Conservation (phyloP, 768 basidiomycete species). For the Boletus rubropictus region DNA sequence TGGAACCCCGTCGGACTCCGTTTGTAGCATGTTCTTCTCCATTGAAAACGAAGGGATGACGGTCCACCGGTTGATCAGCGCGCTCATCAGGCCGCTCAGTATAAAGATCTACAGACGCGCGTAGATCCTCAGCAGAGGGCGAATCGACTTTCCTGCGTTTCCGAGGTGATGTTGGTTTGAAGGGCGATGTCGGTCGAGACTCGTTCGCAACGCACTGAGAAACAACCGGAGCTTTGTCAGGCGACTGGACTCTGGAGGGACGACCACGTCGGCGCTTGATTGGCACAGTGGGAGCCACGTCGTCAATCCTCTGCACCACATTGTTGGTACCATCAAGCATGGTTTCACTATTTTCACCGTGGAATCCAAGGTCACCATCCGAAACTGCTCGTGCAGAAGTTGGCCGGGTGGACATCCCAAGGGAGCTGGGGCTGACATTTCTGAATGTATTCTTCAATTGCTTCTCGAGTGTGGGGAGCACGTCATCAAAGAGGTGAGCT, state of each 20-base stretch:
- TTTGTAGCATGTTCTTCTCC: constrained; percentile 15
- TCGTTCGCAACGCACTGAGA: constrained; percentile 5
- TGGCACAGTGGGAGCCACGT: constrained; percentile 1
- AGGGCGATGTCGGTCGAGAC: constrained; percentile 7
- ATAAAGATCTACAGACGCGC: constrained; percentile 4
- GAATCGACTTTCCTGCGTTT: constrained; percentile 45
- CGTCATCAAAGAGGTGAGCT: constrained; percentile 30
- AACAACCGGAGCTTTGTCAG: constrained; percentile 1
- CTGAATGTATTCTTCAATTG: constrained; percentile 14
- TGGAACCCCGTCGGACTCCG: constrained; percentile 8
- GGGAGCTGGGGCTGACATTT: constrained; percentile 13
- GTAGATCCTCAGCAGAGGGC: constrained; percentile 24
- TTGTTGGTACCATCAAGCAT: constrained; percentile 4
- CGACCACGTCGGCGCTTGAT: constrained; percentile 34
- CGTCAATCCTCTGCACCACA: constrained; percentile 5
- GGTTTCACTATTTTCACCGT: constrained; percentile 5
- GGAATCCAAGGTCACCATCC: constrained; percentile 8
- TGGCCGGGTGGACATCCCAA: constrained; percentile 16
- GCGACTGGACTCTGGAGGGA: constrained; percentile 23
- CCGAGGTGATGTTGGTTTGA: constrained; percentile 27
- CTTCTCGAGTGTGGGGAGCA: constrained; percentile 20
- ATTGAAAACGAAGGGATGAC: constrained; percentile 7
- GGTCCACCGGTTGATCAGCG: constrained; percentile 5
- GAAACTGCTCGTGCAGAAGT: constrained; percentile 16
- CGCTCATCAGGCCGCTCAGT: constrained; percentile 2